phyloP scores from a whole-genome alignment of 202 grass and related monocot genomes.

The Bolboschoenoplectus hybrid region DNA sequence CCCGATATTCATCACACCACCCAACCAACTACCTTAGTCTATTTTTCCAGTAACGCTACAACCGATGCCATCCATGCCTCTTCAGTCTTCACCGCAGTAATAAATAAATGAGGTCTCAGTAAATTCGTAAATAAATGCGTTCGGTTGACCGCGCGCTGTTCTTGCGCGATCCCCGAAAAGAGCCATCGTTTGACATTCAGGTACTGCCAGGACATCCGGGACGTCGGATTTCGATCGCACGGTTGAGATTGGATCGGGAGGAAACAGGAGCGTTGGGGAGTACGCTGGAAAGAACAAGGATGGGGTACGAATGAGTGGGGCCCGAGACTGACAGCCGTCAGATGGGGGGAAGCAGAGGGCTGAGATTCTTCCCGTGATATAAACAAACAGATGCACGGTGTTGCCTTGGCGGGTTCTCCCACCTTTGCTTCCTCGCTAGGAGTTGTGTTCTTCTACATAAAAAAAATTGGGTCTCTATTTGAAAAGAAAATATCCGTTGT shows the following conservation, averaged over 20 bases:
- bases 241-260: background rate
- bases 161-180: background rate
- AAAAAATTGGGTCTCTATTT: too few species aligned
- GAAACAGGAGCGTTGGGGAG: background rate
- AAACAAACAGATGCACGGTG: constrained; percentile 15
- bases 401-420: background rate
- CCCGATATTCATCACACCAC: background rate
- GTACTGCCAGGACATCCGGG: background rate
- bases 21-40: background rate
- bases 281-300: background rate
- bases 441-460: too few species aligned
- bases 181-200: constrained; percentile 15
- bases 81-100: background rate
- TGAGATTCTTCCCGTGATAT: constrained; percentile 42
- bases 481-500: too few species aligned
- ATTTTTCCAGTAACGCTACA: background rate
- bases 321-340: background rate
- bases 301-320: background rate
- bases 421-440: background rate
- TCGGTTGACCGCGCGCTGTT: background rate
- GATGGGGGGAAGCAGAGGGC: constrained; percentile 19
- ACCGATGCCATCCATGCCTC: constrained; percentile 8
- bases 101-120: background rate
- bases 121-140: constrained; percentile 23
- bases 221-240: background rate